A percentile compares a stretch with the other conserved stretches of the same genome.
phyloP scores from a whole-genome alignment of 73 alveolate species.

The Halteria grandinella region DNA sequence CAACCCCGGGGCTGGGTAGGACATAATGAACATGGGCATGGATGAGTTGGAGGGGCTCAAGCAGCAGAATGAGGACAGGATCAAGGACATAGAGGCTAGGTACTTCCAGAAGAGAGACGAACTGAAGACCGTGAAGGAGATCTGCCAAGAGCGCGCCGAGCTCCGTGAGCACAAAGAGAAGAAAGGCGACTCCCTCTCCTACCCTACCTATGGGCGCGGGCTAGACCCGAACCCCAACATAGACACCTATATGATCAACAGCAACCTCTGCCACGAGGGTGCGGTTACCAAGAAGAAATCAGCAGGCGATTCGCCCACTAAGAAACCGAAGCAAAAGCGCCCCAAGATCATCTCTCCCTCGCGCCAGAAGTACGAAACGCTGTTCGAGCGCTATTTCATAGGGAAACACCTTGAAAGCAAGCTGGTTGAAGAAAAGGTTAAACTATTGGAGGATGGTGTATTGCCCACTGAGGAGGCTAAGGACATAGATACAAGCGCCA shows the following conservation, averaged over 20 bases:
- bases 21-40: too few species aligned
- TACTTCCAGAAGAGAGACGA: conserved; percentile 41
- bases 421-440: background rate
- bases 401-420: conserved; percentile 23
- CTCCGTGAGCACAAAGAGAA: conserved; percentile 39
- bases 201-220: conserved; percentile 66
- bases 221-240: conserved; percentile 59
- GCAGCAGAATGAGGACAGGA: conserved; percentile 42
- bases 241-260: conserved; percentile 62
- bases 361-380: conserved; percentile 40
- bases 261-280: conserved; percentile 46
- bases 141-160: conserved; percentile 18
- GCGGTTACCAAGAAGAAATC: conserved; percentile 15
- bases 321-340: conserved; percentile 22
- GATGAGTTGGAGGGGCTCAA: conserved; percentile 35
- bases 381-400: conserved; percentile 45
- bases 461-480: background rate
- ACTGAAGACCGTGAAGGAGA: conserved; percentile 24
- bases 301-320: background rate
- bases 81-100: conserved; percentile 34
- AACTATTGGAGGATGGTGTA: background rate
- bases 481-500: too few species aligned
- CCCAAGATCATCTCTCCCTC: conserved; percentile 54
- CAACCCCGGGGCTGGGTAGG: too few species aligned
- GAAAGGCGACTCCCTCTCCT: conserved; percentile 32